These are phyloP conservation scores for Salix suchowensis DNA, from an alignment of 345 rosid species.

Conservation along the genomic window DNA sequence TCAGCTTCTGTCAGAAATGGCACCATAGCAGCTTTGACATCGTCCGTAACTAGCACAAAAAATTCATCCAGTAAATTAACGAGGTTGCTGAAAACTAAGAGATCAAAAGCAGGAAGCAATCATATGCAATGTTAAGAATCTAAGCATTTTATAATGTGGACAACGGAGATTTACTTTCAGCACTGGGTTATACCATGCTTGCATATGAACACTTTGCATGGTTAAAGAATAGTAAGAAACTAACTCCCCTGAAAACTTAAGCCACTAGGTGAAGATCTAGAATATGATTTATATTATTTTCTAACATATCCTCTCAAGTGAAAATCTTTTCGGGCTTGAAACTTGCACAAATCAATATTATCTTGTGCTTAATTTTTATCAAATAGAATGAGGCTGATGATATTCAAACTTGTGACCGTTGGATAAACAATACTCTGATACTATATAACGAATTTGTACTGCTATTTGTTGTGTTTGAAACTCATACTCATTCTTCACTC, in stretches of 20 bases:
- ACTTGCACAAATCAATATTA: rapidly evolving
- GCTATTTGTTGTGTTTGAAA: no score
- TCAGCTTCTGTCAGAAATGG: slow-evolving; percentile 45
- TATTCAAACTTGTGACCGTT: rapidly evolving
- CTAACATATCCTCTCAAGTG: rapidly evolving
- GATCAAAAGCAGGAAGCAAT: background rate
- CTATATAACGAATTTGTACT: rapidly evolving
- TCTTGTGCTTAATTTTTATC: rapidly evolving
- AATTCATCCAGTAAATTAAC: background rate
- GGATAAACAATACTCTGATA: rapidly evolving
- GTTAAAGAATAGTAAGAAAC: background rate
- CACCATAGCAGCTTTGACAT: slow-evolving; percentile 30
- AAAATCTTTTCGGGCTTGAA: rapidly evolving
- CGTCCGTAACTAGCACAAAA: slow-evolving; percentile 32
- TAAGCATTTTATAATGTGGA: background rate
- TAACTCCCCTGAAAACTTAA: no score
- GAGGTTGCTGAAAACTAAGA: background rate
- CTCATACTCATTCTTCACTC: no score
- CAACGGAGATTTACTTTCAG: background rate
- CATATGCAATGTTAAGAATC: background rate
- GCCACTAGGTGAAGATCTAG: rapidly evolving
- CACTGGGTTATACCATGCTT: background rate
- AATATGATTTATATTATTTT: no score
- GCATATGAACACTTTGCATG: background rate
- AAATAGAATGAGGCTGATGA: rapidly evolving